These are phyloP conservation scores for Trichoderma lentiforme DNA, from an alignment of 2,329 filamentous ascomycete genomes.

Conservation along the genomic window DNA sequence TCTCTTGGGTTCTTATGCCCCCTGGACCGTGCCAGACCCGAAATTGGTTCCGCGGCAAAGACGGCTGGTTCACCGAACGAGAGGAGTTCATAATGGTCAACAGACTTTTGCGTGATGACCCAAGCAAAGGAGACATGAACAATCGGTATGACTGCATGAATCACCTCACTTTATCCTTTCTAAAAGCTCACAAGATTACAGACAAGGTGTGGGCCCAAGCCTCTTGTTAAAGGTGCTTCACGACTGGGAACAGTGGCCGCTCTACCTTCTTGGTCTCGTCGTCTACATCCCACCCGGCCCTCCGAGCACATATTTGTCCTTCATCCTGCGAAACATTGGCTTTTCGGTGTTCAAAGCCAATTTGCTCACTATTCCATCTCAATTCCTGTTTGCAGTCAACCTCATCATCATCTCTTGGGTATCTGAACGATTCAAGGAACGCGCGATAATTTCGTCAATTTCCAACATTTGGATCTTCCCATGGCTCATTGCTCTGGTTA, in stretches of 20 bases:
- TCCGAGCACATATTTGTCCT: slow-evolving; percentile 49
- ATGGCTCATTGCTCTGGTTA: slow-evolving; percentile 46
- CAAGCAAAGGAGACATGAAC: slow-evolving; percentile 51
- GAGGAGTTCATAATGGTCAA: slow-evolving; percentile 59
- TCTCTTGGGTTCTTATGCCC: slow-evolving; percentile 46
- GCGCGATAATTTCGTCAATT: slow-evolving; percentile 40
- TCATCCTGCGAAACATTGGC: slow-evolving; percentile 48
- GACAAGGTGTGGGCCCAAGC: slow-evolving; percentile 47
- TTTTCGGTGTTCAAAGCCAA: slow-evolving; percentile 50
- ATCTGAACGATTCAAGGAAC: slow-evolving; percentile 40
- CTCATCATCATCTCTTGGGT: slow-evolving; percentile 46
- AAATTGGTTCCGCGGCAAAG: slow-evolving; percentile 53
- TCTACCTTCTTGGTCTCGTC: slow-evolving; percentile 49
- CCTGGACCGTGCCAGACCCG: slow-evolving; percentile 48
- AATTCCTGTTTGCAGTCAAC: slow-evolving; percentile 37
- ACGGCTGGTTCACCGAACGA: slow-evolving; percentile 54
- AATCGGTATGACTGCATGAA: slow-evolving; percentile 39
- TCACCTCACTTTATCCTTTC: too few relatives aligned
- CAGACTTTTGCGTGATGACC: slow-evolving; percentile 53
- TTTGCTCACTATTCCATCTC: slow-evolving; percentile 52
- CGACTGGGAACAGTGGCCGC: slow-evolving; percentile 55
- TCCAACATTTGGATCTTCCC: slow-evolving; percentile 54
- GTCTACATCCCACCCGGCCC: slow-evolving; percentile 47
- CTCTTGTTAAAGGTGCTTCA: slow-evolving; percentile 46
- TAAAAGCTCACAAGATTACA: slow-evolving; percentile 16